phyloP scores from a whole-genome alignment of 169 alveolate genomes.

The Perkinsus chesapeaki region DNA sequence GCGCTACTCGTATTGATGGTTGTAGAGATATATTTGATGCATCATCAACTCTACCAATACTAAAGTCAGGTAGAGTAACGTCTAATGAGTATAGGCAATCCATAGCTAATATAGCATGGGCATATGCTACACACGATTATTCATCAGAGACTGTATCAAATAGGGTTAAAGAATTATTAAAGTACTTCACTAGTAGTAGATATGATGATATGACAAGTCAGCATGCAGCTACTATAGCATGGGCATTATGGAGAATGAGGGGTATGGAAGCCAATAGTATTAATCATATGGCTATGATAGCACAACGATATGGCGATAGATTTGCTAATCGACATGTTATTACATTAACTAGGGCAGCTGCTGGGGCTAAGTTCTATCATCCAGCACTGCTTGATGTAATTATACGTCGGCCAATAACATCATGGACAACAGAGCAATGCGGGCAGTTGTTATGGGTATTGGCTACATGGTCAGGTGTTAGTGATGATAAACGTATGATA shows the following conservation, averaged over 20 bases:
- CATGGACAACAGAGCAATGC: not conserved
- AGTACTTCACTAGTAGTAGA: not conserved
- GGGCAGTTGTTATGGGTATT: not conserved
- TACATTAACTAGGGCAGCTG: not conserved
- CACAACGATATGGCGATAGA: not conserved
- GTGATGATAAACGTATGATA: not conserved
- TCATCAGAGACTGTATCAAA: not conserved
- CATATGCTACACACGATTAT: not conserved
- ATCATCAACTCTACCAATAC: not conserved
- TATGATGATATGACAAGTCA: not conserved
- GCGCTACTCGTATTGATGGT: not conserved
- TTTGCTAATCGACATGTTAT: not conserved
- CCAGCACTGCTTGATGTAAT: not conserved
- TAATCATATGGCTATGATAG: not conserved
- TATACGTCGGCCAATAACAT: not conserved
- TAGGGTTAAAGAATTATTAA: not conserved
- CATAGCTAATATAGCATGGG: not conserved
- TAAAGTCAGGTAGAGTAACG: not conserved
- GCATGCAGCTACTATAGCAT: not conserved
- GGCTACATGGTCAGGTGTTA: not conserved
- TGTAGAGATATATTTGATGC: not conserved
- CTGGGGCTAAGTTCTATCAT: not conserved
- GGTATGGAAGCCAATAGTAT: not conserved
- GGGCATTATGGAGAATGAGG: not conserved
- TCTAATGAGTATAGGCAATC: not conserved